phyloP scores from a whole-genome alignment of 805 yeast species.

The Wickerhamomyces xylosicus region DNA sequence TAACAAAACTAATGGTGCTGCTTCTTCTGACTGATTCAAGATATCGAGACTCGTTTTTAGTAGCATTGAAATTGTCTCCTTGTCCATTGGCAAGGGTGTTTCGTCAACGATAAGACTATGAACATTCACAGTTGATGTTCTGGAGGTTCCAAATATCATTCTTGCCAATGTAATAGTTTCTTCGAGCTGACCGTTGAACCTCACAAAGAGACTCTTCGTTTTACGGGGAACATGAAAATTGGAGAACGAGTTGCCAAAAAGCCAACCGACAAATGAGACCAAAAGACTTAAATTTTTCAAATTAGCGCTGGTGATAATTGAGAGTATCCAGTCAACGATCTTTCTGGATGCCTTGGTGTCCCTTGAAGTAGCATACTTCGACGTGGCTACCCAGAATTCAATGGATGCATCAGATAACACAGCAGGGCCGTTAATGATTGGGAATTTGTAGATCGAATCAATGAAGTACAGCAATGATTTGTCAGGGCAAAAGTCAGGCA shows the following conservation, averaged over 20 bases:
- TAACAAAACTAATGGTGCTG: background rate
- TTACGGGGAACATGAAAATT: no score
- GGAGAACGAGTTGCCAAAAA: background rate
- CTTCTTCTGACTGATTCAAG: background rate
- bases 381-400: constrained; percentile 41
- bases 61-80: background rate
- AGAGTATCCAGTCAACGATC: constrained; percentile 39
- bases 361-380: constrained; percentile 25
- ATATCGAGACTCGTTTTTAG: background rate
- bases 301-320: background rate
- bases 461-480: constrained; percentile 33
- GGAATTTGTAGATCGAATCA: constrained; percentile 37
- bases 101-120: background rate
- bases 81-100: background rate
- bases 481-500: constrained; percentile 21
- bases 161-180: no score
- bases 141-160: no score
- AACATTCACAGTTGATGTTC: no score
- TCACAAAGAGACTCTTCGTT: no score
- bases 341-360: constrained; percentile 21
- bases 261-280: background rate
- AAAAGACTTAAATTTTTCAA: no score
- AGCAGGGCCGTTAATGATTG: constrained; percentile 56
- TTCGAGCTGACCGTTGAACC: no score
- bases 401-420: constrained; percentile 34